phyloP scores from a whole-genome alignment of 257 asterid species.

The Nicotiana tabacum region DNA sequence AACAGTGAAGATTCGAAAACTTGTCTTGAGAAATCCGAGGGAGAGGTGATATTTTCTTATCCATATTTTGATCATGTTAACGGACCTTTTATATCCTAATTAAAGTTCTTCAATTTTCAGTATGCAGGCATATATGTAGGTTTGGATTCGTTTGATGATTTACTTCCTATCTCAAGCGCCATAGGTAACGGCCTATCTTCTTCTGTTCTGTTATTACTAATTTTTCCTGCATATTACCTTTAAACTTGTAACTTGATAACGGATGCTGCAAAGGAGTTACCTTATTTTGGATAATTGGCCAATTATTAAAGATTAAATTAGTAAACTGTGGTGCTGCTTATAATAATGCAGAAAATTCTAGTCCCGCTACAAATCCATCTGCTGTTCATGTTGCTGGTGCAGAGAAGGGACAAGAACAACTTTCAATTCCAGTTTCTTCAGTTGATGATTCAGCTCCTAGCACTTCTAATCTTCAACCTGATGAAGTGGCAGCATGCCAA shows the following conservation, averaged over 20 bases:
- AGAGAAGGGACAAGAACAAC: slow-evolving; percentile 23
- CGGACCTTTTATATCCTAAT: slow-evolving; percentile 18
- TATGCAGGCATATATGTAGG: slow-evolving; percentile 38
- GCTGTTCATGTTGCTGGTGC: slow-evolving; percentile 14
- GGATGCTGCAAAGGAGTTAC: background rate
- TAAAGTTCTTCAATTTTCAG: slow-evolving; percentile 27
- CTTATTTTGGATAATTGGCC: slow-evolving; percentile 5
- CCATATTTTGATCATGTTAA: background rate
- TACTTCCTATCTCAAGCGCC: slow-evolving; percentile 29
- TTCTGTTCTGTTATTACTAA: background rate
- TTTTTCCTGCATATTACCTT: background rate
- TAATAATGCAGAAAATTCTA: slow-evolving; percentile 21
- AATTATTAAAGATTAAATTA: background rate
- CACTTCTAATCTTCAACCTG: slow-evolving; percentile 21
- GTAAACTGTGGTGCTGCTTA: slow-evolving; percentile 13
- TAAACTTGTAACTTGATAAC: background rate
- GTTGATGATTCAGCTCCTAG: slow-evolving; percentile 23
- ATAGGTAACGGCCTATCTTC: slow-evolving; percentile 20
- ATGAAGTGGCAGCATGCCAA: slow-evolving; percentile 29
- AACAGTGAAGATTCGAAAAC: slow-evolving; percentile 30
- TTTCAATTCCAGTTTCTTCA: slow-evolving; percentile 20
- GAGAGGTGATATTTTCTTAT: slow-evolving; percentile 42
- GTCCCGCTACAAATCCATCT: slow-evolving; percentile 34
- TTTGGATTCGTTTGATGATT: slow-evolving; percentile 39
- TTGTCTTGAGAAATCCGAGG: slow-evolving; percentile 30